phyloP scores from a whole-genome alignment of 1,284 basidiomycete species.

The Ceratobasidium sp. region DNA sequence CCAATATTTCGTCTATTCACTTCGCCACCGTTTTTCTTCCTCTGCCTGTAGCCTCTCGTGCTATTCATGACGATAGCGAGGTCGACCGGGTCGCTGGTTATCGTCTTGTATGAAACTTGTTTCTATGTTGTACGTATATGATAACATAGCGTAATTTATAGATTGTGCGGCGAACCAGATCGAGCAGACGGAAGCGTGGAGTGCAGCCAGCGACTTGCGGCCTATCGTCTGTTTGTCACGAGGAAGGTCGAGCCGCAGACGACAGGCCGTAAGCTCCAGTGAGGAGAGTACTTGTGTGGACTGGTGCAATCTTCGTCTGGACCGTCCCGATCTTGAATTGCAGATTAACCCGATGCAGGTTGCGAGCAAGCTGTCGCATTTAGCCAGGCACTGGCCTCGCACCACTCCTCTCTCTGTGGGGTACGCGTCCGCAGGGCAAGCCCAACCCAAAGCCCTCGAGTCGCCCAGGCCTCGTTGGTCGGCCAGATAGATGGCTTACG shows the following conservation, averaged over 20 bases:
- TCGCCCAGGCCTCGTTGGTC: not conserved
- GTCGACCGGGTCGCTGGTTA: slow-evolving; percentile 22
- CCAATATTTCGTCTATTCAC: slow-evolving; percentile 18
- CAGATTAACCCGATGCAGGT: slow-evolving; percentile 19
- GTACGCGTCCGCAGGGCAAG: not conserved
- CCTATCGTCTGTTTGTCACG: too few relatives aligned
- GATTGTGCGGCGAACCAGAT: not conserved
- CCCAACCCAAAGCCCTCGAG: not conserved
- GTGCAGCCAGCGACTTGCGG: not conserved
- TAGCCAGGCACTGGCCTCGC: not conserved
- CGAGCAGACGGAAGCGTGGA: not conserved
- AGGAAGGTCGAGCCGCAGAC: too few relatives aligned
- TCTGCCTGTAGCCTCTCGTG: slow-evolving; percentile 1
- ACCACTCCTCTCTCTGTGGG: not conserved
- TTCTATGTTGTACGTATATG: slow-evolving; percentile 39
- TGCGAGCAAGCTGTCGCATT: not conserved
- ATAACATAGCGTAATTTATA: slow-evolving; percentile 15
- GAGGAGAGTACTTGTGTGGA: not conserved
- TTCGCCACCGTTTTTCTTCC: slow-evolving; percentile 1
- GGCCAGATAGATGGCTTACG: not conserved
- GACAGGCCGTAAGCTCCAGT: not conserved
- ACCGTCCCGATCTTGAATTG: slow-evolving; percentile 3
- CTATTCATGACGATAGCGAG: slow-evolving; percentile 4
- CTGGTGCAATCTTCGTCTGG: slow-evolving; percentile 7
- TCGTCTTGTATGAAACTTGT: slow-evolving; percentile 28